These are phyloP conservation scores for Fusarium newnesense DNA, from an alignment of 2,329 filamentous ascomycete genomes.

Conservation along the genomic window DNA sequence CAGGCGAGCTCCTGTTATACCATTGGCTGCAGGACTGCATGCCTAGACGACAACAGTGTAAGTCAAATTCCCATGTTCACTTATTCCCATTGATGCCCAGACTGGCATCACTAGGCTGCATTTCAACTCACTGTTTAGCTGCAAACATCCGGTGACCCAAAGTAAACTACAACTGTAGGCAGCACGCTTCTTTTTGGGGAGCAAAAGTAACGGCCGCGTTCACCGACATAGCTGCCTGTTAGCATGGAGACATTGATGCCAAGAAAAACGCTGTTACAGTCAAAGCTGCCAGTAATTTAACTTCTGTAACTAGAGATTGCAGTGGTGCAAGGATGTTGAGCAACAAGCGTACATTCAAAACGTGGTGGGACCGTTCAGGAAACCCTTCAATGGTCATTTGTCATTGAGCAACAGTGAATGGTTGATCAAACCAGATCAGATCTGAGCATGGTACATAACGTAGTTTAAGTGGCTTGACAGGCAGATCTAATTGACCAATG, in stretches of 20 bases:
- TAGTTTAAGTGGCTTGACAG: conserved; percentile 7
- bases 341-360: conserved; percentile 23
- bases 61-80: not conserved
- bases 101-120: not conserved
- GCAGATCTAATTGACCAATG: conserved; percentile 7
- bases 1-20: not conserved
- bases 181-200: not conserved
- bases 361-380: conserved; percentile 31
- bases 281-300: conserved; percentile 21
- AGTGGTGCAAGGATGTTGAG: conserved; percentile 25
- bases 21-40: not conserved
- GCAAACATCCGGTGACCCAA: not conserved
- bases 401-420: conserved; percentile 34
- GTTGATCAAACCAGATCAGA: not conserved
- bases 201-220: conserved; percentile 5
- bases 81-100: not conserved
- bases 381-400: conserved; percentile 20
- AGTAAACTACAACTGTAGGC: not conserved
- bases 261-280: conserved; percentile 12
- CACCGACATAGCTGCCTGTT: not conserved
- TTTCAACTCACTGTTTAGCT: not conserved
- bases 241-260: conserved; percentile 6
- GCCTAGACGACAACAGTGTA: not conserved
- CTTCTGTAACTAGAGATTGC: conserved; percentile 19
- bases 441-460: conserved; percentile 3